Evolutionary conservation across 345 rosid species (phyloP).

Genomic region (Pelargonium nanum): DNA sequence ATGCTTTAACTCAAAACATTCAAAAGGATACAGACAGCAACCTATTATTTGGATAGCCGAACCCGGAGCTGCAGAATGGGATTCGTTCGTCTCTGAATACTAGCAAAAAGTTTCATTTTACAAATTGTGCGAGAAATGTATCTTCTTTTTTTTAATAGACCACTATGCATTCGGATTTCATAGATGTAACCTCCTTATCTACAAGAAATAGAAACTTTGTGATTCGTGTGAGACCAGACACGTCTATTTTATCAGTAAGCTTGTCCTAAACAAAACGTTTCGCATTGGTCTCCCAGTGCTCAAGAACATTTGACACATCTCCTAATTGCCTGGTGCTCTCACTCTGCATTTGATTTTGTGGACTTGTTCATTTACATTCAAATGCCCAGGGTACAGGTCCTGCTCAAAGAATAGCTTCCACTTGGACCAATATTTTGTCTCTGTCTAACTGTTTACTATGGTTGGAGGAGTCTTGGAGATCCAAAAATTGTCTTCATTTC

Average conservation of each 20-base stretch:
- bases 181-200: slow-evolving; percentile 18
- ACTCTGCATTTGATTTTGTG: background rate
- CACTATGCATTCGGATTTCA: background rate
- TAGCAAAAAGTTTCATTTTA: too few species aligned
- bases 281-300: too few species aligned
- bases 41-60: too few species aligned
- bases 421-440: background rate
- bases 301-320: background rate
- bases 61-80: too few species aligned
- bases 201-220: slow-evolving; percentile 12
- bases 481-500: slow-evolving; percentile 17
- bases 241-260: background rate
- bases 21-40: too few species aligned
- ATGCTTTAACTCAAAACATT: too few species aligned
- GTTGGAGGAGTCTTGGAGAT: too few species aligned
- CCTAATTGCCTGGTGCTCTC: background rate
- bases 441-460: background rate
- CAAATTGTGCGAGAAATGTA: background rate
- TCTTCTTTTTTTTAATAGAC: too few species aligned
- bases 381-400: background rate
- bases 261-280: background rate
- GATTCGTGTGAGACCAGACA: slow-evolving; percentile 3
- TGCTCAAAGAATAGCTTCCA: background rate
- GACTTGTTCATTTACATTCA: background rate
- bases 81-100: too few species aligned